These are phyloP conservation scores for Solanum hybrid DNA, from an alignment of 305 asterid species.

Conservation along the genomic window DNA sequence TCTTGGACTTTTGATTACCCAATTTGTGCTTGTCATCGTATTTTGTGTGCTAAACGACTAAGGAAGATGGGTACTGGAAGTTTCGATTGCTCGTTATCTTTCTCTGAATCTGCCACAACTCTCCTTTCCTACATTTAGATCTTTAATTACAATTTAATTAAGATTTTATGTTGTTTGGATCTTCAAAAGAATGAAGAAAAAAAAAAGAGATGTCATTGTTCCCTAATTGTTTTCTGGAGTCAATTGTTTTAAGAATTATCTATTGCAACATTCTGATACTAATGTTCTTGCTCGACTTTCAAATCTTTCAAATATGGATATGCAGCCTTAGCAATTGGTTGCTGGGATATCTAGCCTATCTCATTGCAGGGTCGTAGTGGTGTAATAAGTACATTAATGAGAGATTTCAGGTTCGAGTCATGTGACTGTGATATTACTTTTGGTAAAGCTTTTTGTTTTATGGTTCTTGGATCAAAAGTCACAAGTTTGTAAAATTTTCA, in stretches of 20 bases:
- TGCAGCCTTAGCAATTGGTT: neutral
- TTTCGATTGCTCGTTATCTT: neutral
- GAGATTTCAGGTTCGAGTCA: neutral
- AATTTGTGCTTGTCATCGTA: slow-evolving; percentile 2
- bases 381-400: neutral
- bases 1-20: neutral
- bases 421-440: neutral
- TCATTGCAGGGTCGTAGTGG: neutral
- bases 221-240: neutral
- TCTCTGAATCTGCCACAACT: neutral
- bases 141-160: neutral
- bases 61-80: neutral
- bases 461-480: neutral
- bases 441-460: neutral
- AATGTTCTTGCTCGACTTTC: neutral
- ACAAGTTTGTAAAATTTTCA: neutral
- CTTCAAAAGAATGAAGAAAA: neutral
- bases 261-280: neutral
- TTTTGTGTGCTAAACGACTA: neutral
- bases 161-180: neutral
- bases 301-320: neutral
- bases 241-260: neutral
- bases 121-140: neutral
- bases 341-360: neutral
- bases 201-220: neutral